Evolutionary conservation across 768 basidiomycete species (phyloP).

Genomic region (Termitomyces sp.): DNA sequence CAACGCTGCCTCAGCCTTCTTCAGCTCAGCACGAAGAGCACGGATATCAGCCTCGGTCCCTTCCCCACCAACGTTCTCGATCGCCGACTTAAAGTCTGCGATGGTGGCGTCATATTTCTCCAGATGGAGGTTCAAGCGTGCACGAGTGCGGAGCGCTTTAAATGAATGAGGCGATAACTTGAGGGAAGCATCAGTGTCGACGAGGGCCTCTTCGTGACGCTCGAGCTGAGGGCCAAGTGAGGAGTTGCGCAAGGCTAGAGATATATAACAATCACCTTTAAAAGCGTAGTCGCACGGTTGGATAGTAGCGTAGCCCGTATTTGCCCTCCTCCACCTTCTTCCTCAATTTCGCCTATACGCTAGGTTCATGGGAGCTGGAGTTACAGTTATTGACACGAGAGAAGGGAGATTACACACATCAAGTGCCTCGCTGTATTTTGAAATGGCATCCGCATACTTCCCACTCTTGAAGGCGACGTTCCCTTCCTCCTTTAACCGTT

Average conservation of each 20-base stretch:
- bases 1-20: conserved; percentile 75
- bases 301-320: conserved; percentile 76
- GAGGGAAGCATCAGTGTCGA: conserved; percentile 67
- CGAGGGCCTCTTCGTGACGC: conserved; percentile 60
- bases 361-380: conserved; percentile 17
- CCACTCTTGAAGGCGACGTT: conserved; percentile 68
- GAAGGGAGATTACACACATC: conserved; percentile 37
- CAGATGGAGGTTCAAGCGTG: conserved; percentile 67
- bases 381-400: background rate
- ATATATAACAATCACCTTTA: conserved; percentile 45
- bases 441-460: conserved; percentile 53
- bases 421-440: conserved; percentile 66
- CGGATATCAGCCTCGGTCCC: conserved; percentile 58
- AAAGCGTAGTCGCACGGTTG: conserved; percentile 77
- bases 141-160: conserved; percentile 85
- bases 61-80: conserved; percentile 65
- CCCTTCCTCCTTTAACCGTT: conserved; percentile 80
- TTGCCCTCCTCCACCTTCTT: conserved; percentile 75
- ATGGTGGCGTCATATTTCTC: conserved; percentile 71
- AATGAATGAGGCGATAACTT: conserved; percentile 57
- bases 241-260: background rate
- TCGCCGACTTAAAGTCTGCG: conserved; percentile 73
- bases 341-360: conserved; percentile 60
- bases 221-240: conserved; percentile 42
- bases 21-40: conserved; percentile 58